phyloP scores from a whole-genome alignment of 148 eudicot species.

The Dianthus caryophyllus region DNA sequence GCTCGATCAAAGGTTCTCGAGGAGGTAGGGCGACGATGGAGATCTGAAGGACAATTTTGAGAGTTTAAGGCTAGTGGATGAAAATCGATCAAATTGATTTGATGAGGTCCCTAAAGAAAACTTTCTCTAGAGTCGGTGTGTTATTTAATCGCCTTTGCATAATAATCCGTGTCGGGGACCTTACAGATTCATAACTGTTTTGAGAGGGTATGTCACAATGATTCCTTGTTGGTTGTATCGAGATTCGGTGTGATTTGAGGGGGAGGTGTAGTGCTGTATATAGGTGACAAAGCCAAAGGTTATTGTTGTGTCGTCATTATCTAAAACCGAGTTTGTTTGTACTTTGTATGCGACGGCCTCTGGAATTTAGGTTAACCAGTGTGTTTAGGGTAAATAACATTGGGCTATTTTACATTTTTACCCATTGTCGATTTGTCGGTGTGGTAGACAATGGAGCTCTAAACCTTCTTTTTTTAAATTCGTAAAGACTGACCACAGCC shows the following conservation, averaged over 20 bases:
- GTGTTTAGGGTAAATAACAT: too few species aligned
- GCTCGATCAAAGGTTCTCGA: conserved; percentile 78
- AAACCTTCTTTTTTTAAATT: too few species aligned
- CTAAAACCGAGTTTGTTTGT: too few species aligned
- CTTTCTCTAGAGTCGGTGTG: neutral
- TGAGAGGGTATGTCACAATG: neutral
- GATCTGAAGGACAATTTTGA: conserved; percentile 46
- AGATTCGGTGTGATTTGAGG: neutral
- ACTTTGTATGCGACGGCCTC: too few species aligned
- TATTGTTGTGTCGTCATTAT: neutral
- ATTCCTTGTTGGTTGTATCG: neutral
- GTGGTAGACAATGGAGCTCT: too few species aligned
- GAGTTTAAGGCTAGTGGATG: conserved; percentile 9
- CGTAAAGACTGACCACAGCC: too few species aligned
- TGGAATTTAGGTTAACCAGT: too few species aligned
- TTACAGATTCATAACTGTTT: conserved; percentile 26
- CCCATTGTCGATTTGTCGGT: too few species aligned
- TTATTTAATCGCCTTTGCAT: conserved; percentile 10
- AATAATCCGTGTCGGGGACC: conserved; percentile 18
- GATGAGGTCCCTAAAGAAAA: conserved; percentile 4
- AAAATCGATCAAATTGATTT: neutral
- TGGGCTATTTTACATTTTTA: too few species aligned
- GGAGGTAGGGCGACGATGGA: conserved; percentile 77
- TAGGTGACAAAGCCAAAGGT: conserved; percentile 5
- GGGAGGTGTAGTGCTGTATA: neutral